These are phyloP conservation scores for Vaccinium vitisidaea DNA, from an alignment of 148 eudicot genomes.

Conservation along the genomic window DNA sequence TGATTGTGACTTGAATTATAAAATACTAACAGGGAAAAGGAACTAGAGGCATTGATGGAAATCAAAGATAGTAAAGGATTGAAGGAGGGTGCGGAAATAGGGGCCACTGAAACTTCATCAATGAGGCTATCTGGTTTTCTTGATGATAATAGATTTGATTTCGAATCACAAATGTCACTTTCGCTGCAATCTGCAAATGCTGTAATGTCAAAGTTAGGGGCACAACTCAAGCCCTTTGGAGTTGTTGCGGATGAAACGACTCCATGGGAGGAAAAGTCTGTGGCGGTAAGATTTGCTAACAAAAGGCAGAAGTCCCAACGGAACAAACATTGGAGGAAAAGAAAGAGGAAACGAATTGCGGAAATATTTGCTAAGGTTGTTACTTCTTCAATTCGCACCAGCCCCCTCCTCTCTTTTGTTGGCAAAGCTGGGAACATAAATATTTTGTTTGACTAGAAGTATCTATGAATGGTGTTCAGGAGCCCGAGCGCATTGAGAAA, in stretches of 20 bases:
- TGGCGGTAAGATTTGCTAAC: conserved; percentile 55
- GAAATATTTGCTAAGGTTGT: conserved; percentile 63
- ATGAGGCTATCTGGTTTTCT: conserved; percentile 37
- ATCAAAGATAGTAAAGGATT: conserved; percentile 48
- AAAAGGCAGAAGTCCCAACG: conserved; percentile 73
- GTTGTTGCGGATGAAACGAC: conserved; percentile 55
- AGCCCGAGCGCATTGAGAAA: conserved; percentile 55
- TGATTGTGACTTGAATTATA: neutral
- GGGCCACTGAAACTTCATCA: conserved; percentile 5
- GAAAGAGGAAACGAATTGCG: conserved; percentile 66
- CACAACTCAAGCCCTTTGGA: conserved; percentile 73
- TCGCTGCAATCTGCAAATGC: conserved; percentile 67
- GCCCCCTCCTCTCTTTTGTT: neutral
- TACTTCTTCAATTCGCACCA: conserved; percentile 1
- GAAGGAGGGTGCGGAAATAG: conserved; percentile 32
- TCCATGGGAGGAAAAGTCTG: conserved; percentile 95
- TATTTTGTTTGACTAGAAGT: conserved; percentile 1
- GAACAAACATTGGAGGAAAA: conserved; percentile 82
- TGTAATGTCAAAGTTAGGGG: conserved; percentile 60
- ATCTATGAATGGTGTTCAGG: conserved; percentile 38
- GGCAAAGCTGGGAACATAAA: neutral
- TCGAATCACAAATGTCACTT: conserved; percentile 49
- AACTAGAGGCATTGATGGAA: conserved; percentile 62
- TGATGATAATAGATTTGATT: conserved; percentile 44
- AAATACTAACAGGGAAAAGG: conserved; percentile 55